phyloP scores from a whole-genome alignment of 805 yeast species.

The Saturnispora besseyi region DNA sequence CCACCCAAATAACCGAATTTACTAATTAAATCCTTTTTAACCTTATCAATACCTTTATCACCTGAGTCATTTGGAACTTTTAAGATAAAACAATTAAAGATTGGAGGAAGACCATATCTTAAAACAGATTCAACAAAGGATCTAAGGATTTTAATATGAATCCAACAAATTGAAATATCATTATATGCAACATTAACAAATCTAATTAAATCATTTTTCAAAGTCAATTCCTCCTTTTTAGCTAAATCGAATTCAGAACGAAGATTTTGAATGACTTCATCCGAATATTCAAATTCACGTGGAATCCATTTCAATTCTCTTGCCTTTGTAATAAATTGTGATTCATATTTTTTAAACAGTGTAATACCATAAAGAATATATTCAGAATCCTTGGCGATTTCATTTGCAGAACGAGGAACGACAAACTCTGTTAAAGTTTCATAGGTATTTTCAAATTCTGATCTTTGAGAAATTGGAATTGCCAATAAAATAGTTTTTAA shows the following conservation, averaged over 20 bases:
- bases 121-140: constrained; percentile 87
- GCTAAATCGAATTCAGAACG: constrained; percentile 75
- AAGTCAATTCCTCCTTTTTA: constrained; percentile 59
- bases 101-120: constrained; percentile 95
- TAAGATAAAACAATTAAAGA: constrained; percentile 50
- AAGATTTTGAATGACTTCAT: constrained; percentile 60
- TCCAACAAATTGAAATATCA: constrained; percentile 79
- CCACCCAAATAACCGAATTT: constrained; percentile 90
- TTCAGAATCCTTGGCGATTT: constrained; percentile 65
- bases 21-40: constrained; percentile 59
- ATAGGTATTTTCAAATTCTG: constrained; percentile 58
- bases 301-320: constrained; percentile 89
- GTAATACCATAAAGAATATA: constrained; percentile 69
- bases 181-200: constrained; percentile 83
- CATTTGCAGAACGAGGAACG: constrained; percentile 81
- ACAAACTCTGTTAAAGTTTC: constrained; percentile 75
- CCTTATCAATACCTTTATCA: constrained; percentile 36
- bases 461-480: constrained; percentile 60
- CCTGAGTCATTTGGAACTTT: constrained; percentile 29
- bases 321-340: constrained; percentile 57
- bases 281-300: constrained; percentile 84
- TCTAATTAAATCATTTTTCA: constrained; percentile 70
- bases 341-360: constrained; percentile 70
- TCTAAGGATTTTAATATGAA: constrained; percentile 81
- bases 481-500: constrained; percentile 80